phyloP scores from a whole-genome alignment of 108 stramenopile genomes.

The Cyclotella cryptica region DNA sequence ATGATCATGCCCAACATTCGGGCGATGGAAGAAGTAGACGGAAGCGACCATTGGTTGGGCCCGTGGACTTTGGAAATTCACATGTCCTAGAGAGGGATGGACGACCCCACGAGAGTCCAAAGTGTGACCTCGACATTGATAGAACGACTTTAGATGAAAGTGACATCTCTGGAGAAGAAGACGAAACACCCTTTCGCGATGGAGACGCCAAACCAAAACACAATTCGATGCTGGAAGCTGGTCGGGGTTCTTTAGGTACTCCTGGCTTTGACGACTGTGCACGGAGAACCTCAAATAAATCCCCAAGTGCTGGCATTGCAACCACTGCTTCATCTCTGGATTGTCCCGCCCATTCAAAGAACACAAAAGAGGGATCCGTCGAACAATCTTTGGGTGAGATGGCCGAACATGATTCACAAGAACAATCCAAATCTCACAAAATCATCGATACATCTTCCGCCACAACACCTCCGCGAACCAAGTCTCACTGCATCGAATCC shows the following conservation, averaged over 20 bases:
- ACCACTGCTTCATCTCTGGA: background rate
- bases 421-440: no score
- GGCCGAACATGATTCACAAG: no score
- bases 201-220: constrained; percentile 29
- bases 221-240: constrained; percentile 12
- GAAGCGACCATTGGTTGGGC: background rate
- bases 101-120: background rate
- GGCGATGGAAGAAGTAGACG: background rate
- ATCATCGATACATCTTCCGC: no score
- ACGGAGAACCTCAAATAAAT: background rate
- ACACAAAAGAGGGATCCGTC: background rate
- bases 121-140: background rate
- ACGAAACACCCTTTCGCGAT: constrained; percentile 17
- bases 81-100: background rate
- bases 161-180: background rate
- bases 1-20: no score
- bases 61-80: constrained; percentile 6
- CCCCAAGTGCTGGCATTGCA: background rate
- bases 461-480: no score
- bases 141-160: constrained; percentile 29
- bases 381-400: background rate
- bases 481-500: no score
- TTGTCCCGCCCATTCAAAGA: background rate
- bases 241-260: constrained; percentile 14
- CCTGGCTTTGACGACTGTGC: constrained; percentile 17